These are phyloP conservation scores for Achaetomiella virescens DNA, from an alignment of 495 filamentous ascomycete genomes.

Conservation along the genomic window DNA sequence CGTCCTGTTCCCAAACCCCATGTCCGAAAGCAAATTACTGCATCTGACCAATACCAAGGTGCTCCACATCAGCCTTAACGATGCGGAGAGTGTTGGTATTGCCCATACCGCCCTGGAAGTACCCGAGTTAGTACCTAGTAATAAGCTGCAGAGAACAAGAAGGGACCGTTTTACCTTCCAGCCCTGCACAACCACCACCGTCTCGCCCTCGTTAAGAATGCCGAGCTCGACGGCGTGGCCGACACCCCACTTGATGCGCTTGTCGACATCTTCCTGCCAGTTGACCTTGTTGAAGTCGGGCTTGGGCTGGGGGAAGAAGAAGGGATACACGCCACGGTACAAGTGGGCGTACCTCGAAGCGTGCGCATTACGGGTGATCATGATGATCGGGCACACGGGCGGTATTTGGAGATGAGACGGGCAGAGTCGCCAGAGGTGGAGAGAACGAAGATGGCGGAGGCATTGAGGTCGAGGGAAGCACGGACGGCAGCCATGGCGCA, in stretches of 20 bases:
- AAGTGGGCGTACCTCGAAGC: constrained; percentile 88
- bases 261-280: constrained; percentile 98
- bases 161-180: constrained; percentile 48
- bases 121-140: background rate
- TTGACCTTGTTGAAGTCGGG: constrained; percentile 81
- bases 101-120: constrained; percentile 77
- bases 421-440: constrained; percentile 89
- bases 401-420: constrained; percentile 93
- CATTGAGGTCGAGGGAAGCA: constrained; percentile 89
- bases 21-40: background rate
- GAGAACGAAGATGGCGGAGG: constrained; percentile 87
- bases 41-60: constrained; percentile 39
- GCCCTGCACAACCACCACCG: constrained; percentile 91
- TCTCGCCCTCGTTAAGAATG: constrained; percentile 73
- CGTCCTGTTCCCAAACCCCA: background rate
- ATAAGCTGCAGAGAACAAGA: background rate
- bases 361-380: constrained; percentile 82
- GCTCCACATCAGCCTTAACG: constrained; percentile 48
- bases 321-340: constrained; percentile 96
- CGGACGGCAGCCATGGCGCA: constrained; percentile 95
- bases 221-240: constrained; percentile 74
- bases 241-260: constrained; percentile 93
- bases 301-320: constrained; percentile 87
- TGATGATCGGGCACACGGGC: constrained; percentile 96
- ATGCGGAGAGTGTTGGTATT: constrained; percentile 85